Percentiles rank a stretch among this genome's conserved stretches.
Conservation (phyloP, 306 rosid species). For the Ormosia emarginata region DNA sequence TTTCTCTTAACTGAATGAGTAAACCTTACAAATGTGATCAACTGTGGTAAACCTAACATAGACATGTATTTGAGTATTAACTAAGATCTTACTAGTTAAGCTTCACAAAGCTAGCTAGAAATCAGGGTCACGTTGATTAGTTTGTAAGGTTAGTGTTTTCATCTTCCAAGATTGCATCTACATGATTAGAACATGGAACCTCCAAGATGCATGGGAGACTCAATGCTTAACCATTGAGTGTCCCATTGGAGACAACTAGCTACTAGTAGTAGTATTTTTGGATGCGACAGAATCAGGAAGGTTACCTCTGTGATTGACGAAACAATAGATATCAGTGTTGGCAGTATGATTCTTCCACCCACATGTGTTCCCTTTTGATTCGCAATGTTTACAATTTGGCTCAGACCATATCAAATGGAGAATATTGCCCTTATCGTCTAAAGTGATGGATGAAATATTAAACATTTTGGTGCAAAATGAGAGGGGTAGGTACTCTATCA, state of each 20-base stretch:
- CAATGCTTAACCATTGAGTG: background rate
- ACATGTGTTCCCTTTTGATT: constrained; percentile 28
- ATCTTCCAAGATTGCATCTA: background rate
- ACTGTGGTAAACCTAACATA: too few relatives aligned
- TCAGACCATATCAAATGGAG: constrained; percentile 23
- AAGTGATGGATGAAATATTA: background rate
- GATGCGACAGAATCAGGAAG: background rate
- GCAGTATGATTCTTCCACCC: constrained; percentile 9
- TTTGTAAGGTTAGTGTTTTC: background rate
- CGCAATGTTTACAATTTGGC: constrained; percentile 35
- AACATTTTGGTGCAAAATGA: constrained; percentile 29
- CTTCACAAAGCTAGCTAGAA: background rate
- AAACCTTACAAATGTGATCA: too few relatives aligned
- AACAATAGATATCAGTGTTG: constrained; percentile 8
- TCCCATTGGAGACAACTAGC: background rate
- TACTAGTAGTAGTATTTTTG: background rate
- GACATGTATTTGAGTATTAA: too few relatives aligned
- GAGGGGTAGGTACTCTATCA: rapidly evolving
- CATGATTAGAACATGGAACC: background rate
- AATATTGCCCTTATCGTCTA: rapidly evolving
- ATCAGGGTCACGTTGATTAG: background rate
- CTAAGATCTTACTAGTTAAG: too few relatives aligned
- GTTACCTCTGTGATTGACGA: background rate
- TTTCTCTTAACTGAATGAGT: too few relatives aligned
- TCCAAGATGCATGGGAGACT: background rate